phyloP scores from a whole-genome alignment of 2,329 filamentous ascomycete species.

The Aureobasidium musti region DNA sequence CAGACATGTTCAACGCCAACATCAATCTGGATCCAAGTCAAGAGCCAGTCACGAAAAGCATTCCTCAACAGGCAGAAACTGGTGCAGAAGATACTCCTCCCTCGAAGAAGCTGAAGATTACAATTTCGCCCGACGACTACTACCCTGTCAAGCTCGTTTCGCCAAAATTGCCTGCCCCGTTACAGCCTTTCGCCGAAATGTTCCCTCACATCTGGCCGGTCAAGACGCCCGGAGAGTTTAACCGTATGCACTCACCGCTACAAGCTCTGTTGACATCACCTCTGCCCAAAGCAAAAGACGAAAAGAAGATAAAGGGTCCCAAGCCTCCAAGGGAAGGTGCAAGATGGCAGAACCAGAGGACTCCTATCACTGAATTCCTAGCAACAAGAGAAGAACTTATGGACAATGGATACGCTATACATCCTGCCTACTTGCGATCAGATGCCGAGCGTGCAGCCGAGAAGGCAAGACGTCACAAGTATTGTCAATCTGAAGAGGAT shows the following conservation, averaged over 20 bases:
- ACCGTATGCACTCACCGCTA: conserved; percentile 82
- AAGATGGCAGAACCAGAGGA: conserved; percentile 72
- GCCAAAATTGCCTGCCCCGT: conserved; percentile 45
- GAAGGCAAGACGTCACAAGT: conserved; percentile 47
- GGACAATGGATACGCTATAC: conserved; percentile 81
- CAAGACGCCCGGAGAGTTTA: conserved; percentile 79
- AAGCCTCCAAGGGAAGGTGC: conserved; percentile 64
- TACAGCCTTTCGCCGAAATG: conserved; percentile 71
- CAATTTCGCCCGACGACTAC: conserved; percentile 52
- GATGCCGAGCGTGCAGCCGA: conserved; percentile 59
- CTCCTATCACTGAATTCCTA: conserved; percentile 78
- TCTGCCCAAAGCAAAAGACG: conserved; percentile 67
- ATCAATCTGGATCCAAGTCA: conserved; percentile 40
- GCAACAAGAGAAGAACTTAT: conserved; percentile 70
- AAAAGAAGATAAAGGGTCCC: conserved; percentile 61
- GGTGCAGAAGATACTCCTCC: neutral
- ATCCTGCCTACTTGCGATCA: conserved; percentile 70
- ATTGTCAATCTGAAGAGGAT: conserved; percentile 53
- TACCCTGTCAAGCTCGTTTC: conserved; percentile 50
- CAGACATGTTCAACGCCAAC: conserved; percentile 77
- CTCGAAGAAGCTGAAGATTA: conserved; percentile 35
- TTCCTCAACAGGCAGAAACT: neutral
- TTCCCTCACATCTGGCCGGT: conserved; percentile 90
- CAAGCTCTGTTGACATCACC: conserved; percentile 79
- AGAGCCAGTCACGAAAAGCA: neutral